Evolutionary conservation across 176 grass and related monocot species (phyloP), one percentile per base, ranked within the genome.

Genomic region (Oryza brachyantha): DNA sequence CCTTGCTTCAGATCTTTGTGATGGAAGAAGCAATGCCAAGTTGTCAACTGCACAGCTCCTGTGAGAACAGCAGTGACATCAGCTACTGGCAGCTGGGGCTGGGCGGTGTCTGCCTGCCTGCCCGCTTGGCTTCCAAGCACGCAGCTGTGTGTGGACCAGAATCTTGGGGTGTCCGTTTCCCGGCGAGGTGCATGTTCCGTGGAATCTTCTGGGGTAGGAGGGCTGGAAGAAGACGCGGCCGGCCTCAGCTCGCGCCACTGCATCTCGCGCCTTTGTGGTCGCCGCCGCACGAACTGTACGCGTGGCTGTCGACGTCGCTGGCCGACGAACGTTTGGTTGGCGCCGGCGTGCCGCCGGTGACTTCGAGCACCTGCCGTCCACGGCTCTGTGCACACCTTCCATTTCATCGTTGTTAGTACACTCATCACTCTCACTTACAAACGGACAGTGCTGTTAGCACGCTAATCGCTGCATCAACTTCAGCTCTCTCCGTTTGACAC

Each of bases 61-160:
- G n/a, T 68, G 80, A 68, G 80, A 17, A 31, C 3, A 74, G 86
- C 81, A 29, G 14, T 87, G 85, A 84, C 61, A 2, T 79, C 52
- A 84, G 62, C 5, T 29, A 52, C 48, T 52, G 48, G 48, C 48
- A 52, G 48, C 48, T 73, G 37, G 66, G 40, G 48, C 48, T 73
- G 37, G 66, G 40, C 25, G 42, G 24, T 28, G 22, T 52, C 61
- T 61, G 12, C 12, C 37, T 10, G 37, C 37, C 28, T 17, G 24
- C n/a, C 22, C 12, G 38, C 61, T 38, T 55, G 61, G 40, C 52
- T 35, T 54, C 42, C 75, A 63, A 7, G 55, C 22, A 39, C 45
- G 24, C 40, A 7, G 66, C 65, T 77, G 38, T 24, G 38, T 24
- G 74, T 68, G 86, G 86, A 40, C 68, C 29, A 75, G 31, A 8